Percentiles rank a stretch among this genome's conserved stretches.
These are phyloP conservation scores for Xylariales sp. DNA, from an alignment of 2,329 filamentous ascomycete genomes.

Conservation along the genomic window DNA sequence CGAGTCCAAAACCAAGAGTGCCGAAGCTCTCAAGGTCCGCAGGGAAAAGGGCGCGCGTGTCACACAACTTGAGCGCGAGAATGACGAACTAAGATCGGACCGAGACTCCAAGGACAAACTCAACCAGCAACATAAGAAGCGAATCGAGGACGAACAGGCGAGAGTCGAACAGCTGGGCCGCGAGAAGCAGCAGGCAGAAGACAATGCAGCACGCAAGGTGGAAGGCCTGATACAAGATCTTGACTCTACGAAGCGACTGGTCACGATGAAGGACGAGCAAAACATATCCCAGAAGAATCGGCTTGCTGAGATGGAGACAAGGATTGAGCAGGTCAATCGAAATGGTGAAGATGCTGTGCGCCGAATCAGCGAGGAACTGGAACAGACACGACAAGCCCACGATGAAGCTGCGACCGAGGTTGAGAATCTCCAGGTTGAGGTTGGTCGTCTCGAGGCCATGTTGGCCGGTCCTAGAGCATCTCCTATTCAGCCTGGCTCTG, in stretches of 20 bases:
- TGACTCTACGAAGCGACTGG: constrained; percentile 73
- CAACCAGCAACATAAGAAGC: constrained; percentile 74
- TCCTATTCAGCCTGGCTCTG: constrained; percentile 37
- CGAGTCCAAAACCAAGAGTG: constrained; percentile 84
- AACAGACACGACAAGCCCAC: constrained; percentile 46
- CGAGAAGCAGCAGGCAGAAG: constrained; percentile 80
- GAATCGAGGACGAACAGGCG: constrained; percentile 76
- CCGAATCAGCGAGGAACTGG: constrained; percentile 51
- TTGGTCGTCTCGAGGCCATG: constrained; percentile 49
- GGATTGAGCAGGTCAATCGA: constrained; percentile 60
- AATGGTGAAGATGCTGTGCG: constrained; percentile 59
- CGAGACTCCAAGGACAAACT: constrained; percentile 75
- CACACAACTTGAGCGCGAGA: constrained; percentile 78
- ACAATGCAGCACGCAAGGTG: constrained; percentile 74
- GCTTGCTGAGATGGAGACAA: constrained; percentile 63
- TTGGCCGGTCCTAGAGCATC: constrained; percentile 34
- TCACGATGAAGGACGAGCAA: constrained; percentile 75
- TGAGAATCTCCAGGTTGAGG: constrained; percentile 46
- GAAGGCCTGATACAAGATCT: constrained; percentile 85
- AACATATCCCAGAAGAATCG: constrained; percentile 67
- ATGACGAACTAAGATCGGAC: constrained; percentile 76
- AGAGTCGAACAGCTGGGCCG: constrained; percentile 81
- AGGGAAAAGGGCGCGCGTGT: constrained; percentile 93
- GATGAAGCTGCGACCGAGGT: constrained; percentile 43
- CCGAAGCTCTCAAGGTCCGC: constrained; percentile 82